Evolutionary conservation across 352 stramenopile species (phyloP).

Genomic region (Globisporangium solare): DNA sequence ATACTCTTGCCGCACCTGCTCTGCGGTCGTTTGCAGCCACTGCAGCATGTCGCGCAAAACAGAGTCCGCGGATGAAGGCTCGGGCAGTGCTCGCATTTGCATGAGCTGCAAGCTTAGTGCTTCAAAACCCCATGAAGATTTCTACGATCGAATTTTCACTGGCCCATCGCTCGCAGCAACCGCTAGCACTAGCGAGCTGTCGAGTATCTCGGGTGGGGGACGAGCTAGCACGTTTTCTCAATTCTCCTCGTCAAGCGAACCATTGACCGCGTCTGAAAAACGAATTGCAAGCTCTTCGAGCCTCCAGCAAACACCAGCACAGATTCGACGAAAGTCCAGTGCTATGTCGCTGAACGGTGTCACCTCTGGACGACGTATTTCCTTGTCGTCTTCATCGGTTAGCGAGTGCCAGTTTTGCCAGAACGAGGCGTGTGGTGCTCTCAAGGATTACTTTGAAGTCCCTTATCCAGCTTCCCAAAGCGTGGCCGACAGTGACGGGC

Average conservation of each 20-base stretch:
- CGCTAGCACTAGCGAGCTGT: constrained; percentile 14
- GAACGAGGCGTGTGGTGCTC: constrained; percentile 60
- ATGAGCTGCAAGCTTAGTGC: constrained; percentile 79
- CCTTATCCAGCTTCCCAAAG: constrained; percentile 68
- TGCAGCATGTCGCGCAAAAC: constrained; percentile 68
- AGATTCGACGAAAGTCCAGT: constrained; percentile 54
- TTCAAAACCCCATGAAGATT: constrained; percentile 62
- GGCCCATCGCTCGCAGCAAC: constrained; percentile 24
- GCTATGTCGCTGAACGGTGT: constrained; percentile 28
- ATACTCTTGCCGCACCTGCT: constrained; percentile 73
- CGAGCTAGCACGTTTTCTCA: constrained; percentile 47
- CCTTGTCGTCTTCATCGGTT: constrained; percentile 11
- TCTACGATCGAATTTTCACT: constrained; percentile 79
- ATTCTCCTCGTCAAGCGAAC: constrained; percentile 27
- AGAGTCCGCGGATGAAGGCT: constrained; percentile 42
- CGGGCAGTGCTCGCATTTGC: constrained; percentile 68
- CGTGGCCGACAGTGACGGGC: constrained; percentile 28
- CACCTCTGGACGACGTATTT: constrained; percentile 16
- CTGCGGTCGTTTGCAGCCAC: constrained; percentile 67
- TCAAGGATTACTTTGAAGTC: constrained; percentile 64
- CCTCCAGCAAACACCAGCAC: constrained; percentile 14
- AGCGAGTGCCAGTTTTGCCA: constrained; percentile 55
- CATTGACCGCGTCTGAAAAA: constrained; percentile 25
- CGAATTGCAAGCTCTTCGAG: constrained; percentile 28
- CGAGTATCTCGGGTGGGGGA: constrained; percentile 24